Percentiles rank a stretch among this genome's conserved stretches.
These are phyloP conservation scores for Onygenales sp. DNA, from an alignment of 2,329 filamentous ascomycete genomes.

Conservation along the genomic window DNA sequence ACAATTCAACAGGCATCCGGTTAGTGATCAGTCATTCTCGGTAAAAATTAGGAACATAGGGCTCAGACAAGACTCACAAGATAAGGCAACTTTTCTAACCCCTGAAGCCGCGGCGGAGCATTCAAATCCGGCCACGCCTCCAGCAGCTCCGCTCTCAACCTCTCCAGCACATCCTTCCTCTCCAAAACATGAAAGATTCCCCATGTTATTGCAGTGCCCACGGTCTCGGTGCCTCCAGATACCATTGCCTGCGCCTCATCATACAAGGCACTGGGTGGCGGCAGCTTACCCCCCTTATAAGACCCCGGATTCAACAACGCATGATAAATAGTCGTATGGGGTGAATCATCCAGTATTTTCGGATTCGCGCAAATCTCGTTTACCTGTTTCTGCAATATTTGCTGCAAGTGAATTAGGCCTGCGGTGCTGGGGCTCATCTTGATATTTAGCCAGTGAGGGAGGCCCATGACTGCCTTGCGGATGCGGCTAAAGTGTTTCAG, in stretches of 20 bases:
- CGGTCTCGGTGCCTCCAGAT: conserved; percentile 39
- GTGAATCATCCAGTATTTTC: conserved; percentile 16
- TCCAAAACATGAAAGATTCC: conserved; percentile 34
- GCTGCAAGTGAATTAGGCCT: conserved; percentile 30
- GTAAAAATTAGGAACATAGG: neutral
- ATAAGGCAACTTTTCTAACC: conserved; percentile 28
- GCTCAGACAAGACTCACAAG: conserved; percentile 8
- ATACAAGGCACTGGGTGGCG: conserved; percentile 25
- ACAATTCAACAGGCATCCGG: neutral
- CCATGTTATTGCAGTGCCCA: conserved; percentile 32
- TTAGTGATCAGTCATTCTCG: too few relatives aligned
- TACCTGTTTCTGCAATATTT: conserved; percentile 18
- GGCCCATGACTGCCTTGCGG: conserved; percentile 27
- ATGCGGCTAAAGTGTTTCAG: conserved; percentile 19
- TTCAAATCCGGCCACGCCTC: conserved; percentile 27
- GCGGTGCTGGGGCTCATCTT: conserved; percentile 26
- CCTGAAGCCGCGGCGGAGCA: conserved; percentile 20
- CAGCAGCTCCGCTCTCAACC: conserved; percentile 30
- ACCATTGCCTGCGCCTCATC: conserved; percentile 39
- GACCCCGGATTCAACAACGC: conserved; percentile 22
- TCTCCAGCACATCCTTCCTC: conserved; percentile 20
- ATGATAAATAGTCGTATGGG: conserved; percentile 30
- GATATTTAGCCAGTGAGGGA: conserved; percentile 28
- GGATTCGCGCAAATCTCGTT: conserved; percentile 16
- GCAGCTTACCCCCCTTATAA: conserved; percentile 22